Conservation (phyloP, 2,329 filamentous ascomycete genomes). For the Penicillium sp. region DNA sequence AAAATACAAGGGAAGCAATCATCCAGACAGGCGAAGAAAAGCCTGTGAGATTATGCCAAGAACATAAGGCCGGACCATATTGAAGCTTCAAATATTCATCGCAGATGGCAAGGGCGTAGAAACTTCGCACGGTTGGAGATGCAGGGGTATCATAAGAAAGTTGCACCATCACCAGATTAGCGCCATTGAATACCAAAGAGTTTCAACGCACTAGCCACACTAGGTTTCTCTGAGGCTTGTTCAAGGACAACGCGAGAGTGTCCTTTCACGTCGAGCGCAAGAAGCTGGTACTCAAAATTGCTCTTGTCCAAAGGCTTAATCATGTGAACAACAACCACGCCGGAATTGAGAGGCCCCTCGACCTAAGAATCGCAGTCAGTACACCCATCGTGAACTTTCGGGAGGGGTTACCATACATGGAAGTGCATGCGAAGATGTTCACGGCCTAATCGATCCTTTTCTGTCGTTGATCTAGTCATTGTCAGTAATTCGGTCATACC, state of each 20-base stretch:
- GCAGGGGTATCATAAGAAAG: slow-evolving; percentile 2
- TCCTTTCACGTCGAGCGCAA: slow-evolving; percentile 77
- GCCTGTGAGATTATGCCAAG: neutral
- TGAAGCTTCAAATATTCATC: neutral
- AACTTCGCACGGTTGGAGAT: neutral
- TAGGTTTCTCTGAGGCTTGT: slow-evolving; percentile 42
- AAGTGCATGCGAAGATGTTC: slow-evolving; percentile 86
- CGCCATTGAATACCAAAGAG: slow-evolving; percentile 53
- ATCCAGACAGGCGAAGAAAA: neutral
- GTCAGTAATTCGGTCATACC: neutral
- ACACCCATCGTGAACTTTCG: neutral
- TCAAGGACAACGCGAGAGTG: slow-evolving; percentile 49
- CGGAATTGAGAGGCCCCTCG: slow-evolving; percentile 71
- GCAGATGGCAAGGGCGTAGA: neutral
- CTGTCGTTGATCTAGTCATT: slow-evolving; percentile 58
- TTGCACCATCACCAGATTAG: slow-evolving; percentile 13
- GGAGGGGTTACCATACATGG: slow-evolving; percentile 55
- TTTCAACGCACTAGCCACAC: slow-evolving; percentile 47
- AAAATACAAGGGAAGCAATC: slow-evolving; percentile 13
- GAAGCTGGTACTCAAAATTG: slow-evolving; percentile 74
- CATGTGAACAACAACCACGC: slow-evolving; percentile 76
- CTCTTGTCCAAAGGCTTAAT: slow-evolving; percentile 62
- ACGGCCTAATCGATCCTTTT: slow-evolving; percentile 70
- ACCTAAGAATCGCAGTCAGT: slow-evolving; percentile 52
- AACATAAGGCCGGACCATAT: neutral